Evolutionary conservation across 345 rosid species (phyloP), one percentile per base, ranked within the genome.

Genomic region (Kandelia obovata): DNA sequence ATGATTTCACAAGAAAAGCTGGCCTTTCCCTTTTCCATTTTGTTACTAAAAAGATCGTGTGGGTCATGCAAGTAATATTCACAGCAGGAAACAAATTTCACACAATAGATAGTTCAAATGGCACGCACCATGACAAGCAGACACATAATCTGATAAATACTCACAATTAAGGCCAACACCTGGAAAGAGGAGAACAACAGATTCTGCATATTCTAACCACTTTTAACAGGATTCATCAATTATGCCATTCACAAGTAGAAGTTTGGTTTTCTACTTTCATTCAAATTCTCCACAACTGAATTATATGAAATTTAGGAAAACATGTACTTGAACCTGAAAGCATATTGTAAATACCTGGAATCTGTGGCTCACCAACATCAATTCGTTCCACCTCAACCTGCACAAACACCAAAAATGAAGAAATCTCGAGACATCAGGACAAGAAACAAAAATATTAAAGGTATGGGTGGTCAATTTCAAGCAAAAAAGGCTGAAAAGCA

Each of bases 371-470:
- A 43, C 87, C 88, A 66, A 90, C 81, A 75, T 92, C 92, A 71
- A 92, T 89, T 71, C 81, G 81, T 72, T 92, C 98, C 72, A 90
- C 95, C 76, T 88, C 90, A 69, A 90, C 92, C 98, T 85, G 74
- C 15, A 64, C 39, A 73, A 58, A 35, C 13, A 23, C 55, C 34
- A 49, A 63, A 53, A 16, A 62, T 0, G 53, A 35, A 49, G 5
- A 23, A 23, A 53, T 35, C 20, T 25, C 64, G 66, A 64, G 61
- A 70, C 25, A 31, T 58, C 55, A 68, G 46, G 47, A 67, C 66
- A 5, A 2, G 55, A 31, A 28, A 19, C 16, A 31, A 43, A 46
- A 25, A 20, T 25, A 67, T 52, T 35, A 49, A 72, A 20, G 55
- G 4, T 6, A 4, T 7, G 32, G 61, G 13, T 3, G 43, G 61